Percentiles rank a stretch among this genome's conserved stretches.
Conservation (phyloP, 345 rosid species). For the Aethionema arabicum region DNA sequence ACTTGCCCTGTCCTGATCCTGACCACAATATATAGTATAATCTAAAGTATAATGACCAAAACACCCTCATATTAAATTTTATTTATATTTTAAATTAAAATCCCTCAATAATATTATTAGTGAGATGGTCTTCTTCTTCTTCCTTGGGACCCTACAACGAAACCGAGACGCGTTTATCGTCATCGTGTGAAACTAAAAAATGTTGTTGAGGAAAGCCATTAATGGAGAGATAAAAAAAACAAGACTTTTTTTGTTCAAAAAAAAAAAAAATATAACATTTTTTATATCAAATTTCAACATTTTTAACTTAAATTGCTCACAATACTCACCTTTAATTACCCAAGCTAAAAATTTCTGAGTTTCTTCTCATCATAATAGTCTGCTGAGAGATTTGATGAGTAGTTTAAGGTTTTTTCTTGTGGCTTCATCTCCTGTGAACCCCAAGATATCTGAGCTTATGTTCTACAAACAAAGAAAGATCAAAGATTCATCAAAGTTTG, state of each 20-base stretch:
- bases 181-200: constrained; percentile 37
- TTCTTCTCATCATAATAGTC: constrained; percentile 57
- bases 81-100: neutral
- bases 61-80: constrained; percentile 22
- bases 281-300: constrained; percentile 7
- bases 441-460: constrained; percentile 94
- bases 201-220: constrained; percentile 27
- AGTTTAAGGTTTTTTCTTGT: constrained; percentile 81
- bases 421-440: constrained; percentile 97
- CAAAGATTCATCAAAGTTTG: neutral
- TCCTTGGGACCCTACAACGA: constrained; percentile 37
- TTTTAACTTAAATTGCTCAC: constrained; percentile 21
- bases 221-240: constrained; percentile 14
- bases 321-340: neutral
- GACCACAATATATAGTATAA: constrained; percentile 28
- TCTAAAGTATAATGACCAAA: constrained; percentile 27
- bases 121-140: constrained; percentile 33
- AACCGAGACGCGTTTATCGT: constrained; percentile 36
- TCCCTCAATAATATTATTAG: constrained; percentile 17
- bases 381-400: constrained; percentile 94
- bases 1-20: constrained; percentile 40
- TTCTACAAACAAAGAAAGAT: constrained; percentile 47
- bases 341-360: constrained; percentile 1
- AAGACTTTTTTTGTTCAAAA: constrained; percentile 1
- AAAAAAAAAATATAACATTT: neutral